These are phyloP conservation scores for Spathaspora hagerdaliae DNA, from an alignment of 805 yeast species.

Conservation along the genomic window DNA sequence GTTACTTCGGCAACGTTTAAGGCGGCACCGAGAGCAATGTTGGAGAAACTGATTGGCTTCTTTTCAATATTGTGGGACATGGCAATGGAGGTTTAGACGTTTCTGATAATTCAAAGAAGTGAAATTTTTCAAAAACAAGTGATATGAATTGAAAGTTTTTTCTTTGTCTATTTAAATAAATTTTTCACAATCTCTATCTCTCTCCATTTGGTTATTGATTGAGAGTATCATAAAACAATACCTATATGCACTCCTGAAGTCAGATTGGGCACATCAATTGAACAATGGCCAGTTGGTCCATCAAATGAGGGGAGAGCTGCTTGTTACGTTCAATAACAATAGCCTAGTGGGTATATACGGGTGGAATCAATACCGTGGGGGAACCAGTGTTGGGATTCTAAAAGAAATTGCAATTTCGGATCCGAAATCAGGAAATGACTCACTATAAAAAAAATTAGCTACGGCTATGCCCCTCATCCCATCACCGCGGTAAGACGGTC, in stretches of 20 bases:
- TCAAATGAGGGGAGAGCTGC: no score
- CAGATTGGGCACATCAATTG: no score
- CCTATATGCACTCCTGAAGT: no score
- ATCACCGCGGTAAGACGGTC: no score
- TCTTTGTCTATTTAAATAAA: background rate
- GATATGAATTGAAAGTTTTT: background rate
- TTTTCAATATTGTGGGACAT: slow-evolving; percentile 45
- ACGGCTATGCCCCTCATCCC: no score
- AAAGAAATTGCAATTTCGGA: background rate
- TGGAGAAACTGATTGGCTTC: slow-evolving; percentile 84
- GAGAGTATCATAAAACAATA: no score
- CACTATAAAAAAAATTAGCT: background rate
- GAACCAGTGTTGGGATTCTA: no score
- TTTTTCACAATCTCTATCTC: background rate
- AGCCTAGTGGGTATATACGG: no score
- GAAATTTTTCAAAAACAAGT: background rate
- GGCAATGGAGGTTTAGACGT: background rate
- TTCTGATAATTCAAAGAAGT: background rate
- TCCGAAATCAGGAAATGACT: background rate
- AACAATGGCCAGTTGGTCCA: no score
- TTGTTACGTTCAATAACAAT: no score
- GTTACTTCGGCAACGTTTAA: slow-evolving; percentile 90
- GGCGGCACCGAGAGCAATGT: slow-evolving; percentile 90
- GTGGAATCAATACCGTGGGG: no score
- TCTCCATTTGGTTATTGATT: background rate